Evolutionary conservation across 176 grass and related monocot genomes (phyloP).

Genomic region (Elymus sibiricus): DNA sequence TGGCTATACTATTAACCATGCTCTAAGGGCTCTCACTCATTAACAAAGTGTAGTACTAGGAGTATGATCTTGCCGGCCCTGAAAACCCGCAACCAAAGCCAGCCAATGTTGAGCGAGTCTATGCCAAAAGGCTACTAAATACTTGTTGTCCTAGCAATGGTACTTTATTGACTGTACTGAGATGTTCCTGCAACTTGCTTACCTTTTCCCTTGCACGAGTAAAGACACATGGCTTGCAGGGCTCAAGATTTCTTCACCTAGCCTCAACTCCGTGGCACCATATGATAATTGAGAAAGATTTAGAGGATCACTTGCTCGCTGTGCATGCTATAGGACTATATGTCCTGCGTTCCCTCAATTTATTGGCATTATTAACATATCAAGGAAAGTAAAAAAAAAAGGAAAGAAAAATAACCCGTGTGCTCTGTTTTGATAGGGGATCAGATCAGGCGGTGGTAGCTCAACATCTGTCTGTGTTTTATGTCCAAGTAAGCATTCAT

Average conservation of each 20-base stretch:
- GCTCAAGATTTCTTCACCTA: slow-evolving; percentile 3
- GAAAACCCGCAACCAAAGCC: slow-evolving; percentile 15
- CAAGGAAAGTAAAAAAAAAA: neutral
- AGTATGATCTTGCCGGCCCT: neutral
- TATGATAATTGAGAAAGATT: neutral
- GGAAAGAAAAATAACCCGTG: neutral
- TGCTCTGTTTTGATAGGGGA: neutral
- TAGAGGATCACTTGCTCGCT: neutral
- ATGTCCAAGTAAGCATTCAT: neutral
- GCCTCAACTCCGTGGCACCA: slow-evolving; percentile 11
- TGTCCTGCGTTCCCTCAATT: neutral
- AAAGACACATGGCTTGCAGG: slow-evolving; percentile 21
- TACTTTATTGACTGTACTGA: slow-evolving; percentile 36
- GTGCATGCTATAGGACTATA: neutral
- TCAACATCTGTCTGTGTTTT: neutral
- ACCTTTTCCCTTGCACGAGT: slow-evolving; percentile 29
- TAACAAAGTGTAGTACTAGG: neutral
- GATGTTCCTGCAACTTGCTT: slow-evolving; percentile 17
- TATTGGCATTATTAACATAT: slow-evolving; percentile 7
- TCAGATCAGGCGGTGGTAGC: neutral
- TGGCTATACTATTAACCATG: too few relatives aligned
- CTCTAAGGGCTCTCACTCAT: neutral
- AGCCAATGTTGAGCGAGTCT: slow-evolving; percentile 21
- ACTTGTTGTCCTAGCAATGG: slow-evolving; percentile 19
- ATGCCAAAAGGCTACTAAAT: slow-evolving; percentile 24